phyloP scores from a whole-genome alignment of 164 flowering plant species.

The Aristolochia californica region DNA sequence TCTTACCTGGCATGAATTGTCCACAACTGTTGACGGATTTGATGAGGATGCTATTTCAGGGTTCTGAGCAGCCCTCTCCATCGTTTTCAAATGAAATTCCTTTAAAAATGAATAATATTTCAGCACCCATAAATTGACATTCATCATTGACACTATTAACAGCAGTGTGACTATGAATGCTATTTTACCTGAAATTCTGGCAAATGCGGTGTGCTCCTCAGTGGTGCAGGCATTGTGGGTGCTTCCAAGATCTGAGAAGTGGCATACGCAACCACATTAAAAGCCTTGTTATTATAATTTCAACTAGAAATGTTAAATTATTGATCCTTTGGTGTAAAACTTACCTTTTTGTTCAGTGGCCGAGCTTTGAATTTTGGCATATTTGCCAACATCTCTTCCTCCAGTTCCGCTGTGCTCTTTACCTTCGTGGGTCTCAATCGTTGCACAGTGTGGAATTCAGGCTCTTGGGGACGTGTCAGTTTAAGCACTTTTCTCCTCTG shows the following conservation, averaged over 20 bases:
- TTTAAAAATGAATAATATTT: conserved; percentile 11
- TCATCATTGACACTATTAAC: neutral
- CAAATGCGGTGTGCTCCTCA: conserved; percentile 62
- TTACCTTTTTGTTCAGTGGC: conserved; percentile 81
- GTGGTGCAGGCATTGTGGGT: conserved; percentile 49
- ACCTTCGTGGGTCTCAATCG: conserved; percentile 50
- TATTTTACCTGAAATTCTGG: conserved; percentile 73
- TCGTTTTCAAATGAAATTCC: conserved; percentile 90
- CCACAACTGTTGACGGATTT: conserved; percentile 34
- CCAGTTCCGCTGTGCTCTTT: conserved; percentile 85
- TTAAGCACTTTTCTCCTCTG: conserved; percentile 56
- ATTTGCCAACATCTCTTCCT: conserved; percentile 94
- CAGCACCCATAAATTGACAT: neutral
- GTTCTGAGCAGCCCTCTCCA: conserved; percentile 63
- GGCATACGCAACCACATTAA: no score
- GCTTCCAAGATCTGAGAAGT: conserved; percentile 59
- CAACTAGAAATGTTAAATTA: no score
- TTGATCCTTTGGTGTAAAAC: no score
- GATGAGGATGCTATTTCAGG: conserved; percentile 61
- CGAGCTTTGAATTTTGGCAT: conserved; percentile 93
- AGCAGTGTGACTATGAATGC: neutral
- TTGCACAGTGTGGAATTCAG: conserved; percentile 73
- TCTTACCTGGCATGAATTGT: conserved; percentile 44
- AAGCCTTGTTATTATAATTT: no score
- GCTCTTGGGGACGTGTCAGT: conserved; percentile 78